Percentiles rank a stretch among this genome's conserved stretches.
Evolutionary conservation across 257 asterid species (phyloP).

Genomic region (Solanum paucissectum): DNA sequence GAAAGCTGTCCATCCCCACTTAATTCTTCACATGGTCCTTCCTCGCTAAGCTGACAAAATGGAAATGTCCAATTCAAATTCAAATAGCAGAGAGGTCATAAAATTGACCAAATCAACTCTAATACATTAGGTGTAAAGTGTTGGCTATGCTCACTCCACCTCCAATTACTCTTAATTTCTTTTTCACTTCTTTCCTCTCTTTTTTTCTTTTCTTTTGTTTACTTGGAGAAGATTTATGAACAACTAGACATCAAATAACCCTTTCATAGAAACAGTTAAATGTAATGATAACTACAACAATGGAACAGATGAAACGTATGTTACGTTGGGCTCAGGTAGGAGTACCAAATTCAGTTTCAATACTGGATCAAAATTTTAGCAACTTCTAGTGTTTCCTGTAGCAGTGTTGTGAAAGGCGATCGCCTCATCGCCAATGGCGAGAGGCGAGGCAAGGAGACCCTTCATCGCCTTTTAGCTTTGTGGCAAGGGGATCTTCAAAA

Average conservation of each 20-base stretch:
- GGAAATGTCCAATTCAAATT: not conserved
- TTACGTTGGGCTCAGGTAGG: not conserved
- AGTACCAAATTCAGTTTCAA: not conserved
- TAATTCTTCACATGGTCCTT: conserved; percentile 96
- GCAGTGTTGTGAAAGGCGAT: too few species aligned
- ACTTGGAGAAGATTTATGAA: not conserved
- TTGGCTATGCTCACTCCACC: not conserved
- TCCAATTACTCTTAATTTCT: not conserved
- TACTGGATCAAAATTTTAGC: not conserved
- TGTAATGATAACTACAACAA: not conserved
- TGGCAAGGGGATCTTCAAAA: too few species aligned
- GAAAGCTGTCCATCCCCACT: conserved; percentile 75
- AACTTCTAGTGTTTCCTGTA: not conserved
- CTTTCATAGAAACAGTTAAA: not conserved
- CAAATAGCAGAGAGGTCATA: not conserved
- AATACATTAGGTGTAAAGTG: not conserved
- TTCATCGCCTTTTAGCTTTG: too few species aligned
- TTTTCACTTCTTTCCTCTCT: not conserved
- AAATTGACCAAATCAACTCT: not conserved
- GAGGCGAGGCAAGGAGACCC: too few species aligned
- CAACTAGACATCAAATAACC: not conserved
- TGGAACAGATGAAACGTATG: not conserved
- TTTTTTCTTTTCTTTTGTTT: not conserved
- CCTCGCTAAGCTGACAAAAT: conserved; percentile 75
- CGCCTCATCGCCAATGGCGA: too few species aligned